Base-by-base conservation (phyloP, 1,284 basidiomycete genomes). In the Gymnopus androsaceus region DNA sequence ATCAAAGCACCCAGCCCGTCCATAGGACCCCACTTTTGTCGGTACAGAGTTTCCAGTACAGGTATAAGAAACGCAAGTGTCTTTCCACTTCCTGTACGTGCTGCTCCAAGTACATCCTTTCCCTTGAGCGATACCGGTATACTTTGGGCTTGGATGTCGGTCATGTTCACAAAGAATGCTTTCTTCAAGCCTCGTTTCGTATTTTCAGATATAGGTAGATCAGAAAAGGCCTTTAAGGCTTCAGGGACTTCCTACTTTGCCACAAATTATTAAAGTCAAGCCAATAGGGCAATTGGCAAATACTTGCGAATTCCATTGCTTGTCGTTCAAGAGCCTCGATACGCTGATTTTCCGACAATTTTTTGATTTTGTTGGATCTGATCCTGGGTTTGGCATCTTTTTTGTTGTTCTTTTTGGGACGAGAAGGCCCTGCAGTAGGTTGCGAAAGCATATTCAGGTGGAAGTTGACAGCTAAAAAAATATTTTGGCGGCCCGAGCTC, bases 31-130 rank as follows among this genome's bases (percentile, higher is more conserved):
- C 98, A 99, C 72, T 95, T 92, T 69, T 94, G 81, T 52, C 92
- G 82, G 74, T 91, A 90, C 53, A 99, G 77, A 63, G 97, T 80
- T 73, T 99, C 97, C 6, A 98, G 81, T 8, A 93, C 88, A 1
- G 97, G 97, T 23, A 99, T 87, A 44, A 99, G 77, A 75, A 99
- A 99, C 0, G 97, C 94, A 58, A 99, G 83, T 1, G 97, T 99
- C 78, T 99, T 99, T 42, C 97, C 97, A 44, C 90, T 94, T 48
- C 97, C 97, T 36, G 97, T 99, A 59, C 90, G 84, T 6, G 97
- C 97, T 14, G 96, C 95, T 58, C 95, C 96, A 6, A 99, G 82
- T 0, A 99, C 94, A 68, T 99, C 97, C 71, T 94, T 93, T 27
- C 96, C 95, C 37, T 96, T 94, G 17, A 99, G 79, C 17, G 98